These are phyloP conservation scores for Phytophthora pistaciae DNA, from an alignment of 352 stramenopile species.

Conservation along the genomic window DNA sequence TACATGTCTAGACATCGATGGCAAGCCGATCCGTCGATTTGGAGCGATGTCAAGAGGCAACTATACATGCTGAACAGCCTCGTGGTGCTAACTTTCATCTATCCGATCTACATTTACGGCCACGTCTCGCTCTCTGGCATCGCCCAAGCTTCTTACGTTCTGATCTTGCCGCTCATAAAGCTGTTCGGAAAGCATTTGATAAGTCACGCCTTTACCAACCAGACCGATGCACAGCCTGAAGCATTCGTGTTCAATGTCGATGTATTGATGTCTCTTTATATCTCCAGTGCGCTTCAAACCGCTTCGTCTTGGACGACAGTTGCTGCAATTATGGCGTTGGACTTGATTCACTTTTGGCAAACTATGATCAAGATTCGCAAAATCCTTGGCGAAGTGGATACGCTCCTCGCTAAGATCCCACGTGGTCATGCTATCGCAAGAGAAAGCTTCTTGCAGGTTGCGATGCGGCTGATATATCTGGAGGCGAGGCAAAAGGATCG, in stretches of 20 bases:
- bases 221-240: conserved; percentile 22
- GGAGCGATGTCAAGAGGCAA: not conserved
- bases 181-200: conserved; percentile 18
- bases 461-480: too few species aligned
- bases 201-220: conserved; percentile 12
- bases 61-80: not conserved
- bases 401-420: not conserved
- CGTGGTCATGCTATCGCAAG: not conserved
- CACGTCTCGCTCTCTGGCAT: conserved; percentile 1
- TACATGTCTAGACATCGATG: not conserved
- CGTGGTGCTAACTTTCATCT: conserved; percentile 19
- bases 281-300: conserved; percentile 19
- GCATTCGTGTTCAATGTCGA: conserved; percentile 37
- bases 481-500: too few species aligned
- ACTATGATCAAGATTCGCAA: not conserved
- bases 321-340: not conserved
- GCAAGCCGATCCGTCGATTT: not conserved
- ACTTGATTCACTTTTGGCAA: not conserved
- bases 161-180: conserved; percentile 17
- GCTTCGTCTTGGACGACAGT: conserved; percentile 5
- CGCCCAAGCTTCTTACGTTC: conserved; percentile 12
- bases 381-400: not conserved
- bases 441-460: too few species aligned
- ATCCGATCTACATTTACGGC: conserved; percentile 27
- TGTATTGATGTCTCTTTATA: conserved; percentile 39